Evolutionary conservation across 2,329 filamentous ascomycete genomes (phyloP), one percentile per base, ranked within the genome.

Genomic region (Hypoxylon sp.): DNA sequence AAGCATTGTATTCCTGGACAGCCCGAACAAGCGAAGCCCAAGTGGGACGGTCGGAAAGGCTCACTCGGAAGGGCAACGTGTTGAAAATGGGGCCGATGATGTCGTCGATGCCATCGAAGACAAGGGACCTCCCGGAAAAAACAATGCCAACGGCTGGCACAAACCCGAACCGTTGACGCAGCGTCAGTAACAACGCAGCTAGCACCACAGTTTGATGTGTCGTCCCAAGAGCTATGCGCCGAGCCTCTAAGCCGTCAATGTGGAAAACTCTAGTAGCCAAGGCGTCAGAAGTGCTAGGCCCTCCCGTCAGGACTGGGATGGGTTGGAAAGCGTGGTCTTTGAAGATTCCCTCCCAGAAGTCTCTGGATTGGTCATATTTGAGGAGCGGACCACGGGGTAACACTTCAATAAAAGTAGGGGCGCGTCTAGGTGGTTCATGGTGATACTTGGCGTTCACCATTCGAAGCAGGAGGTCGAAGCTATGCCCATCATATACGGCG

Each of bases 81-180:
- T 98, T 98, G 85, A 98, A 97, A 19, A 98, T 81, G 0, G 95
- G 94, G 0, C 94, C 95, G 46, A 96, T 86, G 0, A 92, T 87
- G 21, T 84, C 76, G 51, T 94, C 91, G 1, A 90, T 86, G 1
- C 84, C 83, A 6, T 90, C 85, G 11, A 93, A 80, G 47, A 92
- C 87, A 3, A 97, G 87, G 0, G 89, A 87, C 65, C 94, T 87
- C 0, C 94, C 95, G 6, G 94, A 96, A 0, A 93, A 86, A 11
- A 98, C 86, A 19, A 97, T 82, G 0, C 95, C 95, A 13, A 94
- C 82, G 0, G 88, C 87, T 1, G 87, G 80, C 6, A 83, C 79
- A 15, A 79, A 75, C 2, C 79, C 76, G 29, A 86, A 81, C 67
- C 86, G 77, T 47, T 82, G 82, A 29, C 87, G 84, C 0, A 97